phyloP scores from a whole-genome alignment of 805 yeast species.

The Yarrowia bubula region DNA sequence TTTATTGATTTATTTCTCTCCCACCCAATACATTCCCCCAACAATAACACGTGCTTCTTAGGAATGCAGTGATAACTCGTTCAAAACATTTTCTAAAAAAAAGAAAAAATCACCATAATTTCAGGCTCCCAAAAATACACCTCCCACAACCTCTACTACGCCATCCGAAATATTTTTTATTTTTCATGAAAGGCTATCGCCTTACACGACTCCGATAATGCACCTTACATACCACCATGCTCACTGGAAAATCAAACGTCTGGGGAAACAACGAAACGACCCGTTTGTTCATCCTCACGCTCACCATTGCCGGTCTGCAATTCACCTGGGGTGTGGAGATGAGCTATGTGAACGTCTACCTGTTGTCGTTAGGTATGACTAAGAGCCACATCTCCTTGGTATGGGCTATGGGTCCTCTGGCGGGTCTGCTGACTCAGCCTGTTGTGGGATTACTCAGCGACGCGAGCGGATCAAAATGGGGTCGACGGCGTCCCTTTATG shows the following conservation, averaged over 20 bases:
- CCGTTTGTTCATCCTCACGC: constrained; percentile 31
- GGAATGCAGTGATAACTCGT: too few species aligned
- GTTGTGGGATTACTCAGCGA: constrained; percentile 60
- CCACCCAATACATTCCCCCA: too few species aligned
- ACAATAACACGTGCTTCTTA: too few species aligned
- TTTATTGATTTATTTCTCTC: too few species aligned
- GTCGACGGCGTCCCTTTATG: constrained; percentile 59
- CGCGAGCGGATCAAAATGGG: constrained; percentile 40
- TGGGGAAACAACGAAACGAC: constrained; percentile 4
- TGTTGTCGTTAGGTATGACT: constrained; percentile 57
- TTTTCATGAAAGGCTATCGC: too few species aligned
- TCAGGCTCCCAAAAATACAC: too few species aligned
- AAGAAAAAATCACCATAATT: too few species aligned
- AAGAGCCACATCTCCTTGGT: constrained; percentile 55
- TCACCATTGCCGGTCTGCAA: constrained; percentile 57
- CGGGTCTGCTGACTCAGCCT: constrained; percentile 65
- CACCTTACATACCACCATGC: neutral
- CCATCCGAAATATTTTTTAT: too few species aligned
- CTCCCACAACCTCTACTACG: too few species aligned
- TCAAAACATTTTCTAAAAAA: too few species aligned
- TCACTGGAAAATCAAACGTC: neutral
- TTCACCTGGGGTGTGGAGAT: constrained; percentile 69
- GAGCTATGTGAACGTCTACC: constrained; percentile 60
- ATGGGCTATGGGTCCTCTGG: constrained; percentile 70
- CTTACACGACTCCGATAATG: too few species aligned